Evolutionary conservation across 1,284 basidiomycete genomes (phyloP).

Genomic region (Pulchroboletus neoregius): DNA sequence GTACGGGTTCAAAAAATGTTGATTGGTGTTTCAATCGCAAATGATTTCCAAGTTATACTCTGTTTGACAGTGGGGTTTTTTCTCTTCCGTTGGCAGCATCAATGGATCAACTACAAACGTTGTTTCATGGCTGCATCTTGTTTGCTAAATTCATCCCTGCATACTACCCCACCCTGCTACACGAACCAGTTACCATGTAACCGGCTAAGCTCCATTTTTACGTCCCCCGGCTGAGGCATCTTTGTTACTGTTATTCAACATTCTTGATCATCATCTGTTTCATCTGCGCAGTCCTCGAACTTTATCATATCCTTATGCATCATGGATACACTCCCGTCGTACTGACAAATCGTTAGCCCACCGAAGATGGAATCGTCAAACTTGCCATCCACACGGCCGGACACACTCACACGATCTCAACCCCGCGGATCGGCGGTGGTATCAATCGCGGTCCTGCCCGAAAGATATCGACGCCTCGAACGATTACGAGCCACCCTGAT

Average conservation of each 20-base stretch:
- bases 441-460: constrained; percentile 12
- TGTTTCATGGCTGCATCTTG: no score
- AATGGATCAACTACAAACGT: no score
- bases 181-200: no score
- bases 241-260: not conserved
- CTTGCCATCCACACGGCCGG: constrained; percentile 69
- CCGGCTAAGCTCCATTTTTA: no score
- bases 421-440: constrained; percentile 2
- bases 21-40: no score
- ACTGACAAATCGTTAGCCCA: constrained; percentile 50
- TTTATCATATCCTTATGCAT: not conserved
- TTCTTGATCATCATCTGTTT: not conserved
- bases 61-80: no score
- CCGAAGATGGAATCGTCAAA: constrained; percentile 65
- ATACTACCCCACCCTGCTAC: no score
- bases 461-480: constrained; percentile 63
- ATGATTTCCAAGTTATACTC: no score
- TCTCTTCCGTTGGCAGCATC: no score
- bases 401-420: constrained; percentile 45
- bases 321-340: not conserved
- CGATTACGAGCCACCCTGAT: constrained; percentile 50
- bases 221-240: no score
- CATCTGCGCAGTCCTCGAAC: no score
- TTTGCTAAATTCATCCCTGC: no score
- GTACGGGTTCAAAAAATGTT: not conserved